Evolutionary conservation across 73 alveolate species (phyloP).

Genomic region (Tetrahymena borealis): DNA sequence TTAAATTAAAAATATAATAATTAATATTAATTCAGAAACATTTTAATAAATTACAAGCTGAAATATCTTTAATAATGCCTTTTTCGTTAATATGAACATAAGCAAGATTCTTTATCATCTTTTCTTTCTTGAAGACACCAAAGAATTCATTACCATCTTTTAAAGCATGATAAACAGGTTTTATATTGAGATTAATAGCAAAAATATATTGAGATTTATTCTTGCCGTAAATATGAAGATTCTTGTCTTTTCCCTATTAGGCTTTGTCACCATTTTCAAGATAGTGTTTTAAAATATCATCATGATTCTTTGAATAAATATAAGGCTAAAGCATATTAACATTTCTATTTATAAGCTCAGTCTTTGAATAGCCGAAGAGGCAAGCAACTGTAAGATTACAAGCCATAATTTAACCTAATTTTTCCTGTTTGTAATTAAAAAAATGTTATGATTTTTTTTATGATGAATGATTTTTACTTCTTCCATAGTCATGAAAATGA

Average conservation of each 20-base stretch:
- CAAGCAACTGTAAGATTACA: constrained; percentile 31
- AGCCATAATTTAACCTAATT: constrained; percentile 33
- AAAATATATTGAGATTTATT: constrained; percentile 13
- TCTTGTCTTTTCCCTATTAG: constrained; percentile 24
- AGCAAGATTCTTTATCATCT: constrained; percentile 26
- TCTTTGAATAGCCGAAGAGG: constrained; percentile 27
- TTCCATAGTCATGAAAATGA: constrained; percentile 27
- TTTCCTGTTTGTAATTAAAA: background rate
- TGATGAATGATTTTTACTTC: background rate
- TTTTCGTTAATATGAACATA: background rate
- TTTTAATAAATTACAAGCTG: background rate
- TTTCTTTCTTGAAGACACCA: constrained; percentile 34
- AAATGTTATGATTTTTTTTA: background rate
- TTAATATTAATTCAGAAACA: background rate
- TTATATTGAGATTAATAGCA: constrained; percentile 11
- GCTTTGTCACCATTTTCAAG: constrained; percentile 29
- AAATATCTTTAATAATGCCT: background rate
- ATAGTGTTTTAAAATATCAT: constrained; percentile 22
- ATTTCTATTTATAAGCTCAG: constrained; percentile 26
- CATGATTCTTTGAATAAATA: constrained; percentile 30
- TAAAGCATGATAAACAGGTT: constrained; percentile 40
- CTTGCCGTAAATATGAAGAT: constrained; percentile 5
- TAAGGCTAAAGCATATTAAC: constrained; percentile 17
- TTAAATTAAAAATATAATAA: background rate
- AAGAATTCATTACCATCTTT: constrained; percentile 41